Evolutionary conservation across 148 eudicot genomes (phyloP).

Genomic region (Chenopodium album): DNA sequence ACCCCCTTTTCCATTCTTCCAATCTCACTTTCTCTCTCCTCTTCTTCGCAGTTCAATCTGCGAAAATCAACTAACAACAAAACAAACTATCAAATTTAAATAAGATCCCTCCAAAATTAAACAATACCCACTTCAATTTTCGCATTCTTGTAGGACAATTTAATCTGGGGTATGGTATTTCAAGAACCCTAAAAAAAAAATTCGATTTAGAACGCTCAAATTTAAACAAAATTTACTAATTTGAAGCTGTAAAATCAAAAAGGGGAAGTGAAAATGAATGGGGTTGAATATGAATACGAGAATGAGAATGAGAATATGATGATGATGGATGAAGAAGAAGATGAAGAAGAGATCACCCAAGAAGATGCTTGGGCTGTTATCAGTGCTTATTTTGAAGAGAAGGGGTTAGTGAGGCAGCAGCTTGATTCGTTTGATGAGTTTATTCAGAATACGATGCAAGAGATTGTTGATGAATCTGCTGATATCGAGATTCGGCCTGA

Average conservation of each 20-base stretch:
- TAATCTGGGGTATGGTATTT: neutral
- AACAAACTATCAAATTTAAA: neutral
- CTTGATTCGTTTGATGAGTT: conserved; percentile 95
- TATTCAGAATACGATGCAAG: conserved; percentile 98
- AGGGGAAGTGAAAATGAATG: conserved; percentile 5
- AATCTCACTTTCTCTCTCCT: neutral
- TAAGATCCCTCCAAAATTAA: neutral
- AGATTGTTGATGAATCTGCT: conserved; percentile 87
- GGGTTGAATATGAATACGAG: conserved; percentile 27
- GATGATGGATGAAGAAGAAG: conserved; percentile 27
- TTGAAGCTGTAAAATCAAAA: neutral
- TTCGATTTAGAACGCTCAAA: neutral
- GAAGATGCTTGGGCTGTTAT: conserved; percentile 99
- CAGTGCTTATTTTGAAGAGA: conserved; percentile 90
- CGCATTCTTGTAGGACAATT: neutral
- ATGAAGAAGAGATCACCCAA: conserved; percentile 82
- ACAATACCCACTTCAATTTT: neutral
- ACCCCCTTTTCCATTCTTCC: neutral
- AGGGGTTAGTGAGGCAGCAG: conserved; percentile 89
- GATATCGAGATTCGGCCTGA: conserved; percentile 96
- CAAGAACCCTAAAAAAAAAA: conserved; percentile 5
- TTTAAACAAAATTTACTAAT: neutral
- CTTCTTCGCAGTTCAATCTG: neutral
- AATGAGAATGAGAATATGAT: conserved; percentile 11
- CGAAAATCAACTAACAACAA: neutral